Base-by-base conservation (phyloP, 495 filamentous ascomycete genomes). In the Podospora pseudoanserina region DNA sequence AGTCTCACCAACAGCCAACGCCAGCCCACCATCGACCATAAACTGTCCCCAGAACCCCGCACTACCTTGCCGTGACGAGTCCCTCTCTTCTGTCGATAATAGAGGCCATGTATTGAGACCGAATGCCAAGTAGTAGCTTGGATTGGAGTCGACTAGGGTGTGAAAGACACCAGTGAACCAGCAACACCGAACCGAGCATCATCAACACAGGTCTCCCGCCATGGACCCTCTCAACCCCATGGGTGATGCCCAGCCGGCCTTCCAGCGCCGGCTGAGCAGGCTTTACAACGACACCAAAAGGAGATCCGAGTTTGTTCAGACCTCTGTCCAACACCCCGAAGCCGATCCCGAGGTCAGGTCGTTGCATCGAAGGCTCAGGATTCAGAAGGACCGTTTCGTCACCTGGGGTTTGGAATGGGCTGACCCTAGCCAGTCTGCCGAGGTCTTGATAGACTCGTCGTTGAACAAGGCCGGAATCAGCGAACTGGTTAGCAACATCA, bases 361-460 rank as follows among this genome's bases (percentile, higher is more conserved):
- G 30, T 75, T 86, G 11, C 84, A 87, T 73, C 83, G 85, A 64
- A 86, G 86, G 74, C 76, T 87, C 28, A 82, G 84, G 63, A 86
- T 89, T 73, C 88, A 91, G 75, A 90, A 90, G 74, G 87, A 90
- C 78, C 81, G 94, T 34, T 81, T 97, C 69, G 86, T 94, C 60
- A 89, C 89, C 54, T 97, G 94, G 94, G 94, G 92, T 2, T 79
- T 96, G 66, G 91, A 94, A 75, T 97, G 94, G 94, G 94, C 87
- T 63, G 92, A 95, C 72, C 82, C 84, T 4, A 79, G 77, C 68
- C 84, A 86, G 73, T 81, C 83, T 58, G 87, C 90, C 70, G 92
- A 91, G 70, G 72, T 79, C 28, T 70, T 78, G 32, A 96, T 96
- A 74, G 93, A 97, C 75, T 92, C 93, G 74, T 91, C 90, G 0